Evolutionary conservation across 2,329 filamentous ascomycete species (phyloP).

Genomic region (Juglanconis oblonga): DNA sequence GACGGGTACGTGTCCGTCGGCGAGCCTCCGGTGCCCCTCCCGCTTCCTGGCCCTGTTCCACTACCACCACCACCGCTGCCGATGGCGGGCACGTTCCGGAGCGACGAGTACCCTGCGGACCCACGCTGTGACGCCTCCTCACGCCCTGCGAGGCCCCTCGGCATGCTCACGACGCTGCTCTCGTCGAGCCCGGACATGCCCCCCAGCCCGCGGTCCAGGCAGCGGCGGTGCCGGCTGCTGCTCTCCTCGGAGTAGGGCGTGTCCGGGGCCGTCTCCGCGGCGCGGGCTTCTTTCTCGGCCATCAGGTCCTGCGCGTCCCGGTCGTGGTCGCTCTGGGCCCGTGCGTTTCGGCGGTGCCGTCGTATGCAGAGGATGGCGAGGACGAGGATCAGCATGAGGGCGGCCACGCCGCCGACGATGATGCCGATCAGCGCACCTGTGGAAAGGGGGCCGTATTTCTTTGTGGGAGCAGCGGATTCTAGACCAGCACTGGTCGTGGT

Average conservation of each 20-base stretch:
- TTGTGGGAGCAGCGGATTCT: too few species aligned
- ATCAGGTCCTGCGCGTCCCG: conserved; percentile 35
- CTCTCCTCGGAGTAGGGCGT: conserved; percentile 44
- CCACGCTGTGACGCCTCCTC: not conserved
- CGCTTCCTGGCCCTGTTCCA: too few species aligned
- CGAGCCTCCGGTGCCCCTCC: conserved; percentile 18
- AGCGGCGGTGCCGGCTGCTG: conserved; percentile 21
- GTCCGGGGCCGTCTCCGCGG: conserved; percentile 37
- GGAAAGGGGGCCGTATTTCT: conserved; percentile 30
- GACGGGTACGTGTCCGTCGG: not conserved
- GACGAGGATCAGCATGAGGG: conserved; percentile 38
- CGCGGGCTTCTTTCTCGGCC: conserved; percentile 43
- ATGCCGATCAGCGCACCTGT: conserved; percentile 47
- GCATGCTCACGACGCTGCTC: conserved; percentile 1
- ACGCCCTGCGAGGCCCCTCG: not conserved
- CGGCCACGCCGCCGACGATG: conserved; percentile 38
- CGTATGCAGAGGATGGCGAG: conserved; percentile 42
- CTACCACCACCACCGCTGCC: not conserved
- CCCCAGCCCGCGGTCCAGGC: conserved; percentile 3
- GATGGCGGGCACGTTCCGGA: conserved; percentile 19
- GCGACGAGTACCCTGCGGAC: conserved; percentile 9
- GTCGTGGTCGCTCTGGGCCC: conserved; percentile 1
- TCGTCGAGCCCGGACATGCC: conserved; percentile 9
- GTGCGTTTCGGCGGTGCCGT: conserved; percentile 4
- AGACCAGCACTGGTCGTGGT: too few species aligned